A percentile compares a stretch with the other conserved stretches of the same genome.
phyloP scores from a whole-genome alignment of 805 yeast species.

The Zygoascus bituminiphila region DNA sequence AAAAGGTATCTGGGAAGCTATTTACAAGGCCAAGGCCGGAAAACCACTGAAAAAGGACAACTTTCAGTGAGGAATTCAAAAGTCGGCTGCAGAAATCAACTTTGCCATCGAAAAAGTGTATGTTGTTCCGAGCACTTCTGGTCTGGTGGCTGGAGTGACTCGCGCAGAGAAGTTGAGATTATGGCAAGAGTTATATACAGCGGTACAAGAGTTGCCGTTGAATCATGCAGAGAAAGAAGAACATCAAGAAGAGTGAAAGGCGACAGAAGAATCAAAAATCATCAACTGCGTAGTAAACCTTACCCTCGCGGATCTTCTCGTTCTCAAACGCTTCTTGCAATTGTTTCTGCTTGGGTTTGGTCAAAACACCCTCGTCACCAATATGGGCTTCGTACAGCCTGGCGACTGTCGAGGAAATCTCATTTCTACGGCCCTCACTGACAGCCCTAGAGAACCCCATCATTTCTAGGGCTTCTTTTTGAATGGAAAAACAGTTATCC shows the following conservation, averaged over 20 bases:
- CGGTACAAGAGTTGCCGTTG: constrained; percentile 16
- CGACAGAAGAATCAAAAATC: neutral
- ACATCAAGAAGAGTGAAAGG: neutral
- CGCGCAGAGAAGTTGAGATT: constrained; percentile 37
- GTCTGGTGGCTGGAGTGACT: constrained; percentile 49
- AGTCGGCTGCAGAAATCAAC: constrained; percentile 14
- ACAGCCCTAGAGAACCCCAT: constrained; percentile 20
- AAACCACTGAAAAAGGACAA: constrained; percentile 24
- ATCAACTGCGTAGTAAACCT: neutral
- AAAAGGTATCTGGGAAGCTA: constrained; percentile 64
- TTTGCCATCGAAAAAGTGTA: constrained; percentile 32
- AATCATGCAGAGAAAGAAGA: neutral
- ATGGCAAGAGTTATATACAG: constrained; percentile 48
- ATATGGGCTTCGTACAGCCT: constrained; percentile 22
- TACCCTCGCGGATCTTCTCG: constrained; percentile 3
- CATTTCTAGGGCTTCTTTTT: constrained; percentile 21
- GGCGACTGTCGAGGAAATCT: constrained; percentile 23
- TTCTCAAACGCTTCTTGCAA: constrained; percentile 13
- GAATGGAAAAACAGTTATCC: constrained; percentile 23
- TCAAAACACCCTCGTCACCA: constrained; percentile 15
- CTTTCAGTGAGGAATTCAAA: constrained; percentile 50
- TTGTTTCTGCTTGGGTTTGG: constrained; percentile 16
- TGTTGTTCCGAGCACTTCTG: constrained; percentile 69
- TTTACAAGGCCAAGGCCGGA: constrained; percentile 34
- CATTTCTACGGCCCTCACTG: constrained; percentile 9